Base-by-base conservation (phyloP, 306 rosid genomes). In the Trichosanthes cucumerina region DNA sequence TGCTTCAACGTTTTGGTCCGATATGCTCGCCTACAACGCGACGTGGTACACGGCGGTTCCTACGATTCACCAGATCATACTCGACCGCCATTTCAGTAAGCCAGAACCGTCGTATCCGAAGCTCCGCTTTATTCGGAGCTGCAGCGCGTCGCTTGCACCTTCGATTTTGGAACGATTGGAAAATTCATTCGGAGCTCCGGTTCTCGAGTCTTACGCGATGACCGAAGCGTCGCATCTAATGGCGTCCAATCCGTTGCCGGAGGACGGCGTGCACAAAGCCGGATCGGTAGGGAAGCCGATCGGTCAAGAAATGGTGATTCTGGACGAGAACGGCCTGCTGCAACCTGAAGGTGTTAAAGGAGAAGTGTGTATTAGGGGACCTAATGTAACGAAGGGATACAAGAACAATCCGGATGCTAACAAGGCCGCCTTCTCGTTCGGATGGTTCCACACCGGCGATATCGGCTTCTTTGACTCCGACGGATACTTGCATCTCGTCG, bases 41-140 rank as follows among this genome's bases (percentile, higher is more conserved):
- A 92, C 98, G 72, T 95, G 98, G 97, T 95, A 95, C 84, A 95
- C 97, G 0, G 91, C 96, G 9, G 98, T 95, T 33, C 98, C 96
- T 1, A 95, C 98, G n/a, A 91, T 95, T 58, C 98, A 95, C 82
- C 98, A 92, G 83, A 95, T 95, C 84, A 79, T 95, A 34, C 85
- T 95, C 11, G 97, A 95, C n/a, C 93, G 96, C 18, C 97, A 95
- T 80, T 19, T 39, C 34, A 83, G 24, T 44, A 88, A 84, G 19
- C 96, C 97, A 3, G 93, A 88, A 77, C 86, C 82, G 38, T 57
- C 38, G 21, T 91, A 88, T 88, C 98, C 96, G 80, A 86, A 84
- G 53, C 97, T 95, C 71, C 88, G 98, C 63, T 95, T 95, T 75
- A 88, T 95, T 1, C 79, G 98, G 3, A 92, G 96, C 83, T 95